A percentile compares a stretch with the other conserved stretches of the same genome.
Evolutionary conservation across 768 basidiomycete genomes (phyloP).

Genomic region (Kondoa subrosea): DNA sequence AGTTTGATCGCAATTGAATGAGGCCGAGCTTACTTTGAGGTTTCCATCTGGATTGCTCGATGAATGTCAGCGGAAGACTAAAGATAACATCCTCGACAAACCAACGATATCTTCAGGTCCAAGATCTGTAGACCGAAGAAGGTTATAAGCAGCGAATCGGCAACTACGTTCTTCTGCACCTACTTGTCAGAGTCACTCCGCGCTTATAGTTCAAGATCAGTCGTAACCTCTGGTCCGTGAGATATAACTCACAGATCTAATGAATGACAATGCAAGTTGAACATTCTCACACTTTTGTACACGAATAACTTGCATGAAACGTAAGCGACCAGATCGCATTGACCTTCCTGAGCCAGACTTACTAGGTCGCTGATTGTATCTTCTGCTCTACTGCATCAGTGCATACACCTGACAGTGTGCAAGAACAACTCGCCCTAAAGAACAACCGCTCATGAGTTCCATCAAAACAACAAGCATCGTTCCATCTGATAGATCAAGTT

Average conservation of each 20-base stretch:
- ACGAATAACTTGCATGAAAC: conserved; percentile 73
- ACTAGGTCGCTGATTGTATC: conserved; percentile 1
- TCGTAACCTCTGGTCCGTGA: not conserved
- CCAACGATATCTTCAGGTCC: conserved; percentile 59
- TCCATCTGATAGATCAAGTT: conserved; percentile 82
- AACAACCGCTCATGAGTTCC: conserved; percentile 37
- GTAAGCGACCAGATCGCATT: conserved; percentile 83
- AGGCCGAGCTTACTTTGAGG: conserved; percentile 78
- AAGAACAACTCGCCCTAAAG: not conserved
- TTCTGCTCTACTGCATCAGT: not conserved
- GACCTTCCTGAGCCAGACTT: conserved; percentile 2
- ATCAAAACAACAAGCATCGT: conserved; percentile 88
- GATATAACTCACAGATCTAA: conserved; percentile 39
- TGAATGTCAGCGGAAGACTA: conserved; percentile 42
- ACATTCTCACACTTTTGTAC: conserved; percentile 98
- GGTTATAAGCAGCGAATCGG: not conserved
- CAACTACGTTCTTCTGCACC: too few relatives aligned
- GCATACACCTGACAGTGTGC: conserved; percentile 6
- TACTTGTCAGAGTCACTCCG: conserved; percentile 72
- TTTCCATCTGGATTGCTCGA: conserved; percentile 95
- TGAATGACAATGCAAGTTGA: conserved; percentile 88
- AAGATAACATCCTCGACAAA: not conserved
- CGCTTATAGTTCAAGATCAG: not conserved
- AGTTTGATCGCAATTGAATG: conserved; percentile 52
- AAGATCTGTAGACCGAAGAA: conserved; percentile 36